phyloP scores from a whole-genome alignment of 768 basidiomycete genomes.

The Podaxis mareebaensis region DNA sequence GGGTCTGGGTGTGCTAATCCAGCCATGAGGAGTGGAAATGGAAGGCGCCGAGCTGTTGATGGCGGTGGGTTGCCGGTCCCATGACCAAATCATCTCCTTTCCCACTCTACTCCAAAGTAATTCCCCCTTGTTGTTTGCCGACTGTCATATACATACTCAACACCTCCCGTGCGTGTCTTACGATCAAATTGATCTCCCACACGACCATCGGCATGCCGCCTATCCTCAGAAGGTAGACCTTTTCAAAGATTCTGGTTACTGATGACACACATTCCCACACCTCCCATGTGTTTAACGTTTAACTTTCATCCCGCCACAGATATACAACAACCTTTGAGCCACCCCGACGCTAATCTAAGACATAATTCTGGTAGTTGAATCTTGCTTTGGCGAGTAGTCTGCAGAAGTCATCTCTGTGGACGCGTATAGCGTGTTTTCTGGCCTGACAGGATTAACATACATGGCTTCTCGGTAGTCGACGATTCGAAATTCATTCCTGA shows the following conservation, averaged over 20 bases:
- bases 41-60: neutral
- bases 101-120: neutral
- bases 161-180: neutral
- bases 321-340: no score
- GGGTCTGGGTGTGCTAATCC: neutral
- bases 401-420: no score
- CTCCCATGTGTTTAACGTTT: neutral
- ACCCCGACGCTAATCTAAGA: no score
- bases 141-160: neutral
- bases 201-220: neutral
- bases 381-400: no score
- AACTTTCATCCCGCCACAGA: no score
- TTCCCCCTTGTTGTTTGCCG: neutral
- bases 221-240: neutral
- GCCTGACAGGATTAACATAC: no score
- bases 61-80: neutral
- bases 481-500: no score
- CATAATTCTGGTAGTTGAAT: no score
- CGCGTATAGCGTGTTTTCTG: no score
- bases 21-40: neutral
- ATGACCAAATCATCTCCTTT: conserved; percentile 5
- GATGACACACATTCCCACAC: neutral
- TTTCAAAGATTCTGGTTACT: neutral
- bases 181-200: neutral
- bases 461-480: no score